These are phyloP conservation scores for Aspergillus brasiliensis DNA, from an alignment of 2,329 filamentous ascomycete species.

Conservation along the genomic window DNA sequence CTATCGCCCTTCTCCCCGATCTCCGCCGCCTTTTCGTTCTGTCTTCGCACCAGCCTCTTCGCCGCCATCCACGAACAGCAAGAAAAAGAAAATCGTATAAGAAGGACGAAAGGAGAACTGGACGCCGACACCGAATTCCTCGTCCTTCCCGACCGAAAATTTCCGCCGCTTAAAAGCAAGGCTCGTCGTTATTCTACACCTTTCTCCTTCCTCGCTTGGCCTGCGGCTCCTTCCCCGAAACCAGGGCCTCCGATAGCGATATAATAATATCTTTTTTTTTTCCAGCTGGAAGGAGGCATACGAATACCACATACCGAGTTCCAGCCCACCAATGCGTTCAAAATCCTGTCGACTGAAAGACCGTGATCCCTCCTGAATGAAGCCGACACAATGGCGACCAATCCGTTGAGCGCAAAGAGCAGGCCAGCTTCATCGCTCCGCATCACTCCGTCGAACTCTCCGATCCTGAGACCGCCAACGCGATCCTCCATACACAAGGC, in stretches of 20 bases:
- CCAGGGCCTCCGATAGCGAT: neutral
- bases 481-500: constrained; percentile 62
- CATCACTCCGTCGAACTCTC: constrained; percentile 76
- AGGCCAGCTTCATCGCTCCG: constrained; percentile 54
- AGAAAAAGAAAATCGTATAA: neutral
- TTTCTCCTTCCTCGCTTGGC: constrained; percentile 4
- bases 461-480: constrained; percentile 63
- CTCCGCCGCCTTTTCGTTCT: constrained; percentile 14
- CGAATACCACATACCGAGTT: neutral
- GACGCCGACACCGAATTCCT: constrained; percentile 1
- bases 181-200: neutral
- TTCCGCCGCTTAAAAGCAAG: neutral
- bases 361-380: constrained; percentile 27
- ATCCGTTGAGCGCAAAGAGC: constrained; percentile 37
- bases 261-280: too few species aligned
- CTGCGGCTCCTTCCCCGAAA: constrained; percentile 11
- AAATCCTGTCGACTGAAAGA: constrained; percentile 25
- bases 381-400: constrained; percentile 37
- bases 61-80: constrained; percentile 6
- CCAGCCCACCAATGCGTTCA: constrained; percentile 29
- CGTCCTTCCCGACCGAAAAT: neutral
- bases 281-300: neutral
- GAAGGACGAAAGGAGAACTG: neutral
- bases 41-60: constrained; percentile 18
- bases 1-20: constrained; percentile 6